A percentile compares a stretch with the other conserved stretches of the same genome.
Evolutionary conservation across 768 basidiomycete species (phyloP).

Genomic region (Tulasnella sp.): DNA sequence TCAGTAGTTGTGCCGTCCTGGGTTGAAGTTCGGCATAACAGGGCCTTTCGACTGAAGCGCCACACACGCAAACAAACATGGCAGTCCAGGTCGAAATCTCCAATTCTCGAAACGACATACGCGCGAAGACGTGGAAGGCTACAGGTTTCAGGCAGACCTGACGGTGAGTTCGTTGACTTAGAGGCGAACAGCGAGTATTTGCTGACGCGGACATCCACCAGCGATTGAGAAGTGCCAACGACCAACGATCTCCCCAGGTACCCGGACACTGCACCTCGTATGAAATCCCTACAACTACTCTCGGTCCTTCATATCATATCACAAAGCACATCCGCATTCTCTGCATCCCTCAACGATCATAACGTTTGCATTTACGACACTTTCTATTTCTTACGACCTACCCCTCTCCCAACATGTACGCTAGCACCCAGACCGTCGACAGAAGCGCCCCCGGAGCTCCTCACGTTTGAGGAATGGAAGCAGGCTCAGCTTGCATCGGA

Average conservation of each 20-base stretch:
- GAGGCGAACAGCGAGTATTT: no score
- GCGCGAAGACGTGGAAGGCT: slow-evolving; percentile 6
- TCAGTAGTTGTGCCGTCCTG: no score
- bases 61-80: no score
- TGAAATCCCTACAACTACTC: slow-evolving; percentile 9
- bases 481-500: background rate
- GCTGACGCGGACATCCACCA: no score
- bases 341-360: background rate
- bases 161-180: no score
- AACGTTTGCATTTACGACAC: slow-evolving; percentile 8
- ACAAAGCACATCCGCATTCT: background rate
- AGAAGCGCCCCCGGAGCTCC: slow-evolving; percentile 15
- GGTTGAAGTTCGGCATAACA: no score
- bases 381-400: slow-evolving; percentile 11
- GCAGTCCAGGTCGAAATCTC: background rate
- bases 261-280: background rate
- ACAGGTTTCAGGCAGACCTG: no score
- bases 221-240: no score
- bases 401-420: background rate
- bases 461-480: slow-evolving; percentile 19
- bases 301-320: slow-evolving; percentile 11
- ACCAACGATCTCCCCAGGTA: background rate
- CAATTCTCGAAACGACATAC: background rate
- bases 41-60: no score
- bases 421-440: background rate